Conservation (phyloP, 2,329 filamentous ascomycete genomes). For the Allantophomopsis cytisporea region DNA sequence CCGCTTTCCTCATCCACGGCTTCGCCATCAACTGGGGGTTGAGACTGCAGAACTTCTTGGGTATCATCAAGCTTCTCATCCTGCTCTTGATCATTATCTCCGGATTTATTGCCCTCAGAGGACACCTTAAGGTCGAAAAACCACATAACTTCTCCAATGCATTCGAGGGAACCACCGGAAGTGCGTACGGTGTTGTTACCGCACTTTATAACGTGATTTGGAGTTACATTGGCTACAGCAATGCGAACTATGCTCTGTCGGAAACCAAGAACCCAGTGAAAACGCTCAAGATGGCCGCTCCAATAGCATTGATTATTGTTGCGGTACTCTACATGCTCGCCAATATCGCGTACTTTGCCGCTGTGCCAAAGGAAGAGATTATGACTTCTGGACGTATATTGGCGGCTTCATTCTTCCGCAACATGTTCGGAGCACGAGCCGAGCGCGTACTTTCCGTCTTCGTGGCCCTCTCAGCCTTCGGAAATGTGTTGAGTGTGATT, state of each 20-base stretch:
- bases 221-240: constrained; percentile 55
- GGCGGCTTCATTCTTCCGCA: constrained; percentile 39
- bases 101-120: constrained; percentile 47
- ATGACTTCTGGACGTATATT: constrained; percentile 34
- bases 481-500: constrained; percentile 53
- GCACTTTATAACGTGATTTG: constrained; percentile 62
- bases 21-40: constrained; percentile 51
- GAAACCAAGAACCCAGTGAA: constrained; percentile 53
- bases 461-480: constrained; percentile 53
- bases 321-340: constrained; percentile 47
- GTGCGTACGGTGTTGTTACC: constrained; percentile 53
- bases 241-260: constrained; percentile 52
- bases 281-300: constrained; percentile 39
- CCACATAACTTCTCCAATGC: constrained; percentile 49
- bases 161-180: constrained; percentile 52
- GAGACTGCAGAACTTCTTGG: constrained; percentile 51
- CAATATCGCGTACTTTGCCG: constrained; percentile 55
- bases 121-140: constrained; percentile 44
- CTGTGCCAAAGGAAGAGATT: constrained; percentile 38
- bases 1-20: constrained; percentile 52
- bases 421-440: constrained; percentile 37
- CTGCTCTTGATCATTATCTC: constrained; percentile 51
- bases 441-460: constrained; percentile 50
- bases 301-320: constrained; percentile 34
- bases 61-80: constrained; percentile 51